phyloP scores from a whole-genome alignment of 371 early-diverging fungal genomes.

The Zychaea mexicana region DNA sequence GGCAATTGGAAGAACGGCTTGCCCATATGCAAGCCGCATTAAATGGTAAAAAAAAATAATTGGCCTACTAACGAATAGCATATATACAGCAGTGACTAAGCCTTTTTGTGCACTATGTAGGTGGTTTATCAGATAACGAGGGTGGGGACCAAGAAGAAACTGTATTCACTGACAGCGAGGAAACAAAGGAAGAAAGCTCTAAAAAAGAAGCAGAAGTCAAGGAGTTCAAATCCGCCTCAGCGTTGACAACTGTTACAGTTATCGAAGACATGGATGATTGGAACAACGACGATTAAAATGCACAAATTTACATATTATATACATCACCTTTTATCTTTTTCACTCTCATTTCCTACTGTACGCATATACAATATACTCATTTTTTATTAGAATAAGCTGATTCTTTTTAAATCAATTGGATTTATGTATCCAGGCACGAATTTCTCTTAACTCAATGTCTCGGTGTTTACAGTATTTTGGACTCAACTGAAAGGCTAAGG shows the following conservation, averaged over 20 bases:
- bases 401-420: too few species aligned
- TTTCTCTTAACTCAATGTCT: too few species aligned
- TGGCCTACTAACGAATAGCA: too few species aligned
- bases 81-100: too few species aligned
- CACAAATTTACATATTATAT: not conserved
- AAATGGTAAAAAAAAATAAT: conserved; percentile 18
- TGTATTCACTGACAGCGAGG: not conserved
- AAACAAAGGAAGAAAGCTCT: conserved; percentile 1
- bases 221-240: conserved; percentile 57
- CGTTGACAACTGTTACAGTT: conserved; percentile 74
- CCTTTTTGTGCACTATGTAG: too few species aligned
- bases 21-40: conserved; percentile 48
- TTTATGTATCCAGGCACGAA: too few species aligned
- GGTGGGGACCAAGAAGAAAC: conserved; percentile 1
- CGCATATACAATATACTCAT: too few species aligned
- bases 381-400: too few species aligned
- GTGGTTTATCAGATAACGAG: conserved; percentile 8
- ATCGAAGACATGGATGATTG: conserved; percentile 64
- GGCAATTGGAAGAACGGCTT: conserved; percentile 46
- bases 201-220: conserved; percentile 39
- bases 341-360: not conserved
- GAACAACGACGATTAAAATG: conserved; percentile 1
- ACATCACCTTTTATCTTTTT: not conserved
- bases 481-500: too few species aligned
- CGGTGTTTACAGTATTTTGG: too few species aligned